Percentiles rank a stretch among this genome's conserved stretches.
These are phyloP conservation scores for Camellia lanceoleosa DNA, from an alignment of 148 eudicot species.

Conservation along the genomic window DNA sequence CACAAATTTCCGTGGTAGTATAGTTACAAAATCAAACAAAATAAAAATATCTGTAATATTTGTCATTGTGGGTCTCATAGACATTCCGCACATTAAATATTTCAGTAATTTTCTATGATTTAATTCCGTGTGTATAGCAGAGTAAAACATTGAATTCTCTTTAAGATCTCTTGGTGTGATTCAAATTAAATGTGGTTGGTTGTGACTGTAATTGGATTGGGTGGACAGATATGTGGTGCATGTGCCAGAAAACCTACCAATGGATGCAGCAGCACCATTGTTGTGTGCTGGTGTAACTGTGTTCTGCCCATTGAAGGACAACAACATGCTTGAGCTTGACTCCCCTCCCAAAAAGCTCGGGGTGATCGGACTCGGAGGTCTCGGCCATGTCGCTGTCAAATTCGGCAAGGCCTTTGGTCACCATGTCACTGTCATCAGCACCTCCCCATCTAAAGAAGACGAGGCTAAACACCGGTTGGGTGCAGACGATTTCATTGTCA, in stretches of 20 bases:
- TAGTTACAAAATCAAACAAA: too few species aligned
- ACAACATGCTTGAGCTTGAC: slow-evolving; percentile 37
- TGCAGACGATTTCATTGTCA: slow-evolving; percentile 69
- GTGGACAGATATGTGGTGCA: slow-evolving; percentile 61
- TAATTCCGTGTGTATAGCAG: too few species aligned
- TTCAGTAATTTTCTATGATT: too few species aligned
- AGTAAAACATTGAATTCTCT: too few species aligned
- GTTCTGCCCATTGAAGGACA: slow-evolving; percentile 72
- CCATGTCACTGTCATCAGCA: slow-evolving; percentile 86
- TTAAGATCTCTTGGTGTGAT: not conserved
- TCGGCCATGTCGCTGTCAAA: slow-evolving; percentile 87
- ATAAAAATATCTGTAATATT: too few species aligned
- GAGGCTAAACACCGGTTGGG: slow-evolving; percentile 67
- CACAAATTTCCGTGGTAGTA: too few species aligned
- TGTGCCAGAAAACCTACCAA: slow-evolving; percentile 63
- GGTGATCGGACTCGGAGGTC: slow-evolving; percentile 77
- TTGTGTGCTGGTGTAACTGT: slow-evolving; percentile 89
- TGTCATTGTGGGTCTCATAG: too few species aligned
- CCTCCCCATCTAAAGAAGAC: slow-evolving; percentile 71
- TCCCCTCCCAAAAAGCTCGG: slow-evolving; percentile 55
- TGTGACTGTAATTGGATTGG: not conserved
- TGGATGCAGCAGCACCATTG: slow-evolving; percentile 85
- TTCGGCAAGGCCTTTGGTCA: slow-evolving; percentile 85
- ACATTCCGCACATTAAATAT: too few species aligned
- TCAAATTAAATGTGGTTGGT: not conserved